Base-by-base conservation (phyloP, 179 eudicot species). In the Silene noctiflora region DNA sequence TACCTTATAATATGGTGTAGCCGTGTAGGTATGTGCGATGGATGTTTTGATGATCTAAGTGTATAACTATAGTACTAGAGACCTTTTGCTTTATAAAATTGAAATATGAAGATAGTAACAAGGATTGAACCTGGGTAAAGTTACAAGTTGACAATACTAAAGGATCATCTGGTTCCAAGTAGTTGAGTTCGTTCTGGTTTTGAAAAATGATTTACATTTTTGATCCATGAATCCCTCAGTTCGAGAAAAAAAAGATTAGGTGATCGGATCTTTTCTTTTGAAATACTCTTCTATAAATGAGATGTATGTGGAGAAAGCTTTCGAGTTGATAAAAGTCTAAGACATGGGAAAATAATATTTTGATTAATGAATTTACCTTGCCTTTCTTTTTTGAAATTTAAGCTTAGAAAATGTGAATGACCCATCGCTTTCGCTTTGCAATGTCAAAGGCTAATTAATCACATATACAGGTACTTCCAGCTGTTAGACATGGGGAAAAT, bases 361-460 rank as follows among this genome's bases (percentile, higher is more conserved):
- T 51, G 16, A 51, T 12, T 51, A 51, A 14, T 12, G 58, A 51
- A 12, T 12, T 70, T 27, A 27, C 29, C 29, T 27, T 27, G 29
- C 2, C 2, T 27, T 1, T 27, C 2, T 27, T 27, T 27, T 27
- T 27, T 27, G 1, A 27, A 27, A 27, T 27, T 42, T 46, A 13
- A 24, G 20, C 17, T 12, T 6, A 14, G 6, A 42, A 70, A 7
- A 51, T 48, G 73, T 24, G 20, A 70, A 14, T 70, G 73, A 70
- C 35, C 72, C 73, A 51, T 70, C 61, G 13, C 73, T 70, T 51
- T 71, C 64, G 4, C 16, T 71, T 55, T 17, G 24, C 12, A 71
- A 29, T 17, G 64, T 71, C 75, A 56, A 70, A 67, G 53, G 20
- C 10, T 39, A 33, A 39, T 55, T 29, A 25, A 25, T 53, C 42